Evolutionary conservation across 2,329 filamentous ascomycete species (phyloP).

Genomic region (Septoria petroselini): DNA sequence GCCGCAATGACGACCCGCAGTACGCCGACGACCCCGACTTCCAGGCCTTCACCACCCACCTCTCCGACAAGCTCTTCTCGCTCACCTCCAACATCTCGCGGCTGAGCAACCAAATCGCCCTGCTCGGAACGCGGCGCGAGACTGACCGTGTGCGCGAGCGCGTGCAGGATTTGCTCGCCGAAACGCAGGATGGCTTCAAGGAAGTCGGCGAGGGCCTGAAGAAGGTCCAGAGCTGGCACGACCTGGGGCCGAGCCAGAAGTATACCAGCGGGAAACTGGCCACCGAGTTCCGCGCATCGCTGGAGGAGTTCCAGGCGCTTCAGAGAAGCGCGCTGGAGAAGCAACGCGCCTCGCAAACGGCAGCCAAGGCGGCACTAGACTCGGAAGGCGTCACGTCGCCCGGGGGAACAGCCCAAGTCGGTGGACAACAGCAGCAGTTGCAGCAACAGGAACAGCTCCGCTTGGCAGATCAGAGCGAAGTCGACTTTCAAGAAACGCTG

Average conservation of each 20-base stretch:
- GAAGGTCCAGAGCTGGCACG: slow-evolving; percentile 72
- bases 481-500: slow-evolving; percentile 93
- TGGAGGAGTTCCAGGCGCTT: slow-evolving; percentile 88
- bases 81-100: slow-evolving; percentile 85
- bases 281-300: slow-evolving; percentile 83
- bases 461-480: slow-evolving; percentile 85
- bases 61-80: slow-evolving; percentile 85
- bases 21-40: slow-evolving; percentile 95
- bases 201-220: slow-evolving; percentile 91
- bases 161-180: slow-evolving; percentile 81
- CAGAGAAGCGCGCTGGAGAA: slow-evolving; percentile 89
- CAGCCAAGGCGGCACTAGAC: slow-evolving; percentile 73
- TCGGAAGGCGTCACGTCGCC: slow-evolving; percentile 39
- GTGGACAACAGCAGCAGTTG: slow-evolving; percentile 51
- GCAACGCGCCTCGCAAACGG: slow-evolving; percentile 79
- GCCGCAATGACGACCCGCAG: slow-evolving; percentile 65
- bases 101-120: slow-evolving; percentile 76
- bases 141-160: slow-evolving; percentile 87
- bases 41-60: slow-evolving; percentile 71
- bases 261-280: slow-evolving; percentile 95
- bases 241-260: slow-evolving; percentile 79
- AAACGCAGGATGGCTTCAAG: slow-evolving; percentile 82
- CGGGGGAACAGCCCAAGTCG: slow-evolving; percentile 41
- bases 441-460: slow-evolving; percentile 67
- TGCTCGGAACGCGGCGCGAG: slow-evolving; percentile 86